These are phyloP conservation scores for Fusarium tupiense DNA, from an alignment of 2,329 filamentous ascomycete species.

Conservation along the genomic window DNA sequence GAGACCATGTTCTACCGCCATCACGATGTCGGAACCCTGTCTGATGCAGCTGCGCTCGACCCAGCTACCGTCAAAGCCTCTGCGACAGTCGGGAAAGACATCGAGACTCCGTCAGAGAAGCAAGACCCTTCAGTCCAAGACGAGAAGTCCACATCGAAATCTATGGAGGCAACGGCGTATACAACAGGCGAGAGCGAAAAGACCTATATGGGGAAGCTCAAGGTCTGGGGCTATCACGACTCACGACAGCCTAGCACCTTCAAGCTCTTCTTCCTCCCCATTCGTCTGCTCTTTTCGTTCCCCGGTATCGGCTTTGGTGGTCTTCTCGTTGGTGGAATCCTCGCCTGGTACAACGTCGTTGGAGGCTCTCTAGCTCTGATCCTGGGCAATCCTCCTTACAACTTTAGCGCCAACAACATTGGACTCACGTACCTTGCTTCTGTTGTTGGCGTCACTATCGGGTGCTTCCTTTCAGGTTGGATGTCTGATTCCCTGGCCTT, in stretches of 20 bases:
- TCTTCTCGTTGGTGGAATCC: slow-evolving; percentile 37
- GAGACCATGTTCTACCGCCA: slow-evolving; percentile 40
- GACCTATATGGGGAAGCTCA: slow-evolving; percentile 27
- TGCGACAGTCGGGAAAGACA: not conserved
- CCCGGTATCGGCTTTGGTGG: slow-evolving; percentile 39
- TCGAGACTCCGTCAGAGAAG: not conserved
- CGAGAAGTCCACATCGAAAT: not conserved
- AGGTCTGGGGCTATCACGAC: slow-evolving; percentile 32
- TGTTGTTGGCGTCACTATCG: not conserved
- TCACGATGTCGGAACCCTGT: not conserved
- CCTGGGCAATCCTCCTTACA: not conserved
- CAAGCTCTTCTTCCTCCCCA: slow-evolving; percentile 29
- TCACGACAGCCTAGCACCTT: slow-evolving; percentile 33
- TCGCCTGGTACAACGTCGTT: slow-evolving; percentile 23
- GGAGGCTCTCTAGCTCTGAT: not conserved
- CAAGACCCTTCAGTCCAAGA: not conserved
- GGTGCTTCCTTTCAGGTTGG: slow-evolving; percentile 30
- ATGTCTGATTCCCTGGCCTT: slow-evolving; percentile 30
- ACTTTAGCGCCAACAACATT: not conserved
- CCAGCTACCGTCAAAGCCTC: not conserved
- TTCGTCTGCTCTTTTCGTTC: slow-evolving; percentile 16
- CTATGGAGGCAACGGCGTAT: not conserved
- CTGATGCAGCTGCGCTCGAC: not conserved
- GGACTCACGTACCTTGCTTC: slow-evolving; percentile 1
- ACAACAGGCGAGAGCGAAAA: not conserved